Base-by-base conservation (phyloP, 1,284 basidiomycete genomes). In the Fomitopsis palustris region DNA sequence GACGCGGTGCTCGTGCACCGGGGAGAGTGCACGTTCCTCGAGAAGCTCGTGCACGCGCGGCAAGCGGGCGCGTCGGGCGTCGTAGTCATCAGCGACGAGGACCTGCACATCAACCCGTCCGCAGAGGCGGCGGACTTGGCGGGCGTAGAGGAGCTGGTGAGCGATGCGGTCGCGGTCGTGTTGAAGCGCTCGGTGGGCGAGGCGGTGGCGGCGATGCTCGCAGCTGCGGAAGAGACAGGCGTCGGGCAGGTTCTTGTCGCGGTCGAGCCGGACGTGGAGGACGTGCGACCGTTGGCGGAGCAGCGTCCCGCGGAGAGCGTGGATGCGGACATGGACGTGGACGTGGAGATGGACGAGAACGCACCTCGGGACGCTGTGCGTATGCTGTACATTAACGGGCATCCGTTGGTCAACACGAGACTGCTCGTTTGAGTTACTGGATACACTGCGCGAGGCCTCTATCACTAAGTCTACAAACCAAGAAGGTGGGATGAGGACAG, bases 1-100 rank as follows among this genome's bases (percentile, higher is more conserved):
- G 78, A 79, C 33, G 80, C 85, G 1, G 67, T 91, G 29, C 70
- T 92, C 8, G 77, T 86, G 6, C 74, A 76, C 56, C 81, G 93
- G 51, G 93, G 93, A 17, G 81, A 80, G 14, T 96, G 93, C 71
- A 88, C 90, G 2, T 96, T 96, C 74, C 69, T 92, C 19, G 83
- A 92, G 67, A 96, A 96, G 75, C 78, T 94, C 12, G 55, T 84
- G 17, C 65, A 78, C 54, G 93, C 92, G 4, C 79, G 80, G 41
- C 72, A 75, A 16, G 87, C 85, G 1, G 87, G 85, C 7, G 92
- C 92, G 9, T 82, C 81, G 1, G 93, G 92, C 1, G 82, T 92
- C 10, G 73, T 96, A 29, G 84, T 95, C 31, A 73, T 90, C 63
- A 87, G 82, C 66, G 78, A 87, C 61, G 81, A 84, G 39, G 83